Percentiles rank a stretch among this genome's conserved stretches.
These are phyloP conservation scores for Sergeia podlipaevii DNA, from an alignment of 208 protist species.

Conservation along the genomic window DNA sequence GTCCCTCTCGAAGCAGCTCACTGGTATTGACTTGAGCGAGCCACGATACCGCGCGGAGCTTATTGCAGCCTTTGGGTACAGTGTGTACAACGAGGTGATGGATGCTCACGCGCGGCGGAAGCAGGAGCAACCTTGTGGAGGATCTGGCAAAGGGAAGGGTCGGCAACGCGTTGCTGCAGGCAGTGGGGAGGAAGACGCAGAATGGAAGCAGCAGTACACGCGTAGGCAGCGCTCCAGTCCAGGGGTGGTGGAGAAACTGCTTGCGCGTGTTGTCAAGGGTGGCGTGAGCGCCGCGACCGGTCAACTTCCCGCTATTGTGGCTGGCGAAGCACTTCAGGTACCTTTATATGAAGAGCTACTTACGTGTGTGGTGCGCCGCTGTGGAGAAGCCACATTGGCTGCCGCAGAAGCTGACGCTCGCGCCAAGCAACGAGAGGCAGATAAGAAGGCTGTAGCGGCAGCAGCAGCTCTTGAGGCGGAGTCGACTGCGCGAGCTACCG, in stretches of 20 bases:
- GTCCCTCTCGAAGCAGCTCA: background rate
- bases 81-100: slow-evolving; percentile 12
- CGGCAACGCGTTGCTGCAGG: slow-evolving; percentile 1
- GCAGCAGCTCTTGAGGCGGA: background rate
- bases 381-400: slow-evolving; percentile 1
- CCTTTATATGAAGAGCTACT: slow-evolving; percentile 36
- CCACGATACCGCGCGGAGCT: slow-evolving; percentile 8
- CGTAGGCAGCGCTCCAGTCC: slow-evolving; percentile 3
- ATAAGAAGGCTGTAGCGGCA: background rate
- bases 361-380: slow-evolving; percentile 16
- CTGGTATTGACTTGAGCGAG: background rate
- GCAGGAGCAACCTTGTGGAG: slow-evolving; percentile 7
- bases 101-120: background rate
- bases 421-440: background rate
- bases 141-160: slow-evolving; percentile 21
- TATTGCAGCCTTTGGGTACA: slow-evolving; percentile 22
- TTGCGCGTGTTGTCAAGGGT: slow-evolving; percentile 28
- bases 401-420: slow-evolving; percentile 2
- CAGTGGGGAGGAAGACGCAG: slow-evolving; percentile 3
- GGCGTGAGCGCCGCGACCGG: slow-evolving; percentile 10
- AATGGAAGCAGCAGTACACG: background rate
- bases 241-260: slow-evolving; percentile 27
- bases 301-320: slow-evolving; percentile 27
- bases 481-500: too few relatives aligned
- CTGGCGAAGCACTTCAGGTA: slow-evolving; percentile 53